A percentile compares a stretch with the other conserved stretches of the same genome.
These are phyloP conservation scores for Penicillium longicatenatum DNA, from an alignment of 495 filamentous ascomycete genomes.

Conservation along the genomic window DNA sequence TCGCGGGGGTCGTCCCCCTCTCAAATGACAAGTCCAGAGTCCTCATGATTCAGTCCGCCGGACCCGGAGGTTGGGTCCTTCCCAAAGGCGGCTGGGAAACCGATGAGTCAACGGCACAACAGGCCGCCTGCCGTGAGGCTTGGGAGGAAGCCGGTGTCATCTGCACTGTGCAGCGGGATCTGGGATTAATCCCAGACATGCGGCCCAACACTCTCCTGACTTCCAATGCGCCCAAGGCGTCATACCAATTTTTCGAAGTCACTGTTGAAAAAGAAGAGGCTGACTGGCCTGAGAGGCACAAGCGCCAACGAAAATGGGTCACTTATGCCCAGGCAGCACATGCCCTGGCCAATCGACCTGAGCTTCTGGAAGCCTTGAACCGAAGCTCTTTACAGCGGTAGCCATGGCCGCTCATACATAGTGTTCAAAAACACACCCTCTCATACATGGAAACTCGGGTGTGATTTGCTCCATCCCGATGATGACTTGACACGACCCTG, in stretches of 20 bases:
- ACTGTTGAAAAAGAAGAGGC: slow-evolving; percentile 77
- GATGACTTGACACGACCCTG: slow-evolving; percentile 45
- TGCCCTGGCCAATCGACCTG: slow-evolving; percentile 75
- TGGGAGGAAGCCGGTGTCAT: slow-evolving; percentile 97
- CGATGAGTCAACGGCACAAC: slow-evolving; percentile 73
- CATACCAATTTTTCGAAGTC: slow-evolving; percentile 89
- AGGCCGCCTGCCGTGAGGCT: slow-evolving; percentile 79
- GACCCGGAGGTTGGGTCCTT: slow-evolving; percentile 89
- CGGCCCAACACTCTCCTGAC: slow-evolving; percentile 58
- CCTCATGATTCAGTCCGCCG: slow-evolving; percentile 88
- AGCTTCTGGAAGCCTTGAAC: slow-evolving; percentile 83
- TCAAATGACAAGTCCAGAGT: slow-evolving; percentile 76
- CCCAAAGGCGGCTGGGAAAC: slow-evolving; percentile 98
- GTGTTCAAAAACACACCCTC: slow-evolving; percentile 4
- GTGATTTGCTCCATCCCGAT: slow-evolving; percentile 18
- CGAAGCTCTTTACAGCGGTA: slow-evolving; percentile 72
- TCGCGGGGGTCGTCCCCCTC: slow-evolving; percentile 90
- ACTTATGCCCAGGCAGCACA: slow-evolving; percentile 76
- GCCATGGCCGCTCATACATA: slow-evolving; percentile 21
- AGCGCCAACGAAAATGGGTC: slow-evolving; percentile 87
- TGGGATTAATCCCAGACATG: slow-evolving; percentile 83
- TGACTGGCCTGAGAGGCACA: slow-evolving; percentile 93
- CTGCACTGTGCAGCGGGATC: slow-evolving; percentile 75
- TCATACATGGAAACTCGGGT: slow-evolving; percentile 14
- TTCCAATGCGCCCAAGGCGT: slow-evolving; percentile 69